phyloP scores from a whole-genome alignment of 2,329 filamentous ascomycete genomes.

The Microsporum canis region DNA sequence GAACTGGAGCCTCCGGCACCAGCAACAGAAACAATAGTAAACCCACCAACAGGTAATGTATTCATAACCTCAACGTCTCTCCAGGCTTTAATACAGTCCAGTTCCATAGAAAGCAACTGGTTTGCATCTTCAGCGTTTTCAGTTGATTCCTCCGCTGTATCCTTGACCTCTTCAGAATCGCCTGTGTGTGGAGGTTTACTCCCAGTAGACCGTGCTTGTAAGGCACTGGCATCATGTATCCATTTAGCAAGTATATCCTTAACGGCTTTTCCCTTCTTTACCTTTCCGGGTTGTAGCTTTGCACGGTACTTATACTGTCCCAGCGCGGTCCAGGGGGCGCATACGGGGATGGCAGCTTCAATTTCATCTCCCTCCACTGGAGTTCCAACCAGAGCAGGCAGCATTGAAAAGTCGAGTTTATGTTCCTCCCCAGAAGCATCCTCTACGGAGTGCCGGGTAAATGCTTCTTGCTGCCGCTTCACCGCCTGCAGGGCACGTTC shows the following conservation, averaged over 20 bases:
- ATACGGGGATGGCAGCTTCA: slow-evolving; percentile 48
- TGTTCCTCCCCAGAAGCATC: slow-evolving; percentile 47
- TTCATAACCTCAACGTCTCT: slow-evolving; percentile 49
- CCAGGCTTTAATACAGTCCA: slow-evolving; percentile 69
- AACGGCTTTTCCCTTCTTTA: slow-evolving; percentile 91
- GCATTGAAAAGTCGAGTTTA: slow-evolving; percentile 46
- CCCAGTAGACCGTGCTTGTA: slow-evolving; percentile 20
- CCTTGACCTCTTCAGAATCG: slow-evolving; percentile 28
- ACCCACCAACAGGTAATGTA: slow-evolving; percentile 29
- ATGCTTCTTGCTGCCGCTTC: slow-evolving; percentile 56
- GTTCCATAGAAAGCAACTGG: slow-evolving; percentile 66
- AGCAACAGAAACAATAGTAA: slow-evolving; percentile 29
- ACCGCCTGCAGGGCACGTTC: slow-evolving; percentile 56
- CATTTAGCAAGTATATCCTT: slow-evolving; percentile 80
- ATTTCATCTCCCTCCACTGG: slow-evolving; percentile 72
- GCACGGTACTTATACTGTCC: slow-evolving; percentile 78
- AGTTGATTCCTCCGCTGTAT: slow-evolving; percentile 20
- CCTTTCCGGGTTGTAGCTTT: slow-evolving; percentile 78
- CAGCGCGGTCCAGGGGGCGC: slow-evolving; percentile 52
- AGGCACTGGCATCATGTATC: slow-evolving; percentile 49
- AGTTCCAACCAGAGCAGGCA: slow-evolving; percentile 55
- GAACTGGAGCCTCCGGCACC: slow-evolving; percentile 28
- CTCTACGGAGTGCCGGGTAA: slow-evolving; percentile 45
- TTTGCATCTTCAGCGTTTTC: slow-evolving; percentile 3
- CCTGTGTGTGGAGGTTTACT: slow-evolving; percentile 22